Evolutionary conservation across 2,329 filamentous ascomycete species (phyloP).

Genomic region (Dothideomycetidae sp.): DNA sequence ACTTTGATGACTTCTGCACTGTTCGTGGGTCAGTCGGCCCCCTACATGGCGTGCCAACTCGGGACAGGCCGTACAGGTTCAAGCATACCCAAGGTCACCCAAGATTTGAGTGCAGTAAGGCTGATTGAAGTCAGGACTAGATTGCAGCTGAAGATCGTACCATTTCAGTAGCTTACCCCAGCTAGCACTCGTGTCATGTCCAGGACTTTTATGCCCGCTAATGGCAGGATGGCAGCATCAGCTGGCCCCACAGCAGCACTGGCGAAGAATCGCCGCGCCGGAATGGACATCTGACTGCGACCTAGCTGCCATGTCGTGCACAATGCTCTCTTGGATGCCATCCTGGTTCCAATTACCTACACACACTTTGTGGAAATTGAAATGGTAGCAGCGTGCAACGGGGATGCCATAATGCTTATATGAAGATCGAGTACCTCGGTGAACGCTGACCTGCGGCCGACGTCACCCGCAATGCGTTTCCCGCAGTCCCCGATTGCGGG

Average conservation of each 20-base stretch:
- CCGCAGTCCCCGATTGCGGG: too few relatives aligned
- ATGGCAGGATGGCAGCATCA: slow-evolving; percentile 43
- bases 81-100: slow-evolving; percentile 76
- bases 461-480: too few relatives aligned
- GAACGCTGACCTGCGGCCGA: too few relatives aligned
- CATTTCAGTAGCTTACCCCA: slow-evolving; percentile 48
- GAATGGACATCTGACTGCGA: too few relatives aligned
- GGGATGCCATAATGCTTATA: too few relatives aligned
- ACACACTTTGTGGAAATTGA: too few relatives aligned
- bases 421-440: too few relatives aligned
- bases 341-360: too few relatives aligned
- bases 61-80: slow-evolving; percentile 22
- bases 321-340: neutral
- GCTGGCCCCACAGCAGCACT: slow-evolving; percentile 18
- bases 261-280: too few relatives aligned
- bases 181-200: slow-evolving; percentile 96
- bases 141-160: too few relatives aligned
- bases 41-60: too few relatives aligned
- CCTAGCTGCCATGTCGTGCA: slow-evolving; percentile 1
- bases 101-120: slow-evolving; percentile 96
- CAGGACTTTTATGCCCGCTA: slow-evolving; percentile 76
- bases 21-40: slow-evolving; percentile 12
- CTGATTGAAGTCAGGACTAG: slow-evolving; percentile 38
- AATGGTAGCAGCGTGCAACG: too few relatives aligned
- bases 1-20: slow-evolving; percentile 96